Base-by-base conservation (phyloP, 1,284 basidiomycete genomes). In the Erythrobasidium hasegawianum region DNA sequence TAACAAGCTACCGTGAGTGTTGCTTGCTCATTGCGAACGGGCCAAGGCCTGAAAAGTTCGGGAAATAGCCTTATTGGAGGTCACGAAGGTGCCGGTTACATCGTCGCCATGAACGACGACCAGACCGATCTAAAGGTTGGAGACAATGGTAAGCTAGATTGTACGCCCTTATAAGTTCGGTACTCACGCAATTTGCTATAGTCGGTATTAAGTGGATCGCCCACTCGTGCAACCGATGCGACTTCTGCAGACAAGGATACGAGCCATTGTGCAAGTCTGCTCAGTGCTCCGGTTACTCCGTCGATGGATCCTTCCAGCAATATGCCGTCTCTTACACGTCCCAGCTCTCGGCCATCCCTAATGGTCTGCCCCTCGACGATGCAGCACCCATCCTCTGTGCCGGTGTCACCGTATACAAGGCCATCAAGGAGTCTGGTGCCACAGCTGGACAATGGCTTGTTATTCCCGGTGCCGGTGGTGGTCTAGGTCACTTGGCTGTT, bases 181-280 rank as follows among this genome's bases (percentile, higher is more conserved):
- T 4, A 4, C 14, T 18, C 33, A 14, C n/a, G 22, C 33, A 11
- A 33, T 11, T 11, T 4, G 5, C 33, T 33, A 33, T 11, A 33
- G 90, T 94, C 53, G 90, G 91, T 7, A 85, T 95, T 81, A 94
- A 94, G 77, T 89, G 88, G 88, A 79, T 88, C 41, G 87, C 86
- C 7, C 81, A 86, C 74, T 84, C 82, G 62, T 90, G 81, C 74
- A 79, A 78, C 53, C 80, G 40, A 72, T 93, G 89, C 77, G 86
- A 89, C 75, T 83, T 69, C 68, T 69, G 68, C 59, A 56, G 68
- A 55, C 68, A 69, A 62, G 68, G 68, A 7, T 61, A 40, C 47
- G 68, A 69, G 43, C 68, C 68, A 5, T 43, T 66, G 8, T 92
- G 90, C 76, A 70, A 75, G 20, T 75, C 85, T 20, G 84, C 81